Percentiles rank a stretch among this genome's conserved stretches.
phyloP scores from a whole-genome alignment of 495 filamentous ascomycete species.

The Tuber melanosporum region DNA sequence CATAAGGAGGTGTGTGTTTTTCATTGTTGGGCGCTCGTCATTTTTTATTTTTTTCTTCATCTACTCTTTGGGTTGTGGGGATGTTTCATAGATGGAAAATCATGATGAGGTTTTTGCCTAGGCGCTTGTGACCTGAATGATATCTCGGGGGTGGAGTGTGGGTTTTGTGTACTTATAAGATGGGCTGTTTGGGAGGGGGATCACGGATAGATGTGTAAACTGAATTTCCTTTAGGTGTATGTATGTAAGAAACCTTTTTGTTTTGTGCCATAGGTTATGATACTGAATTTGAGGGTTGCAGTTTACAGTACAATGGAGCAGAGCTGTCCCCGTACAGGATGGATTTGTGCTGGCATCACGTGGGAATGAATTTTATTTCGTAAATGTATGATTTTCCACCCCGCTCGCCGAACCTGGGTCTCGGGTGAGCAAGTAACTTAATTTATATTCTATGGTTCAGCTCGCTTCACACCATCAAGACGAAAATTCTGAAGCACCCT shows the following conservation, averaged over 20 bases:
- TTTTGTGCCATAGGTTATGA: neutral
- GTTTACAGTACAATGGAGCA: neutral
- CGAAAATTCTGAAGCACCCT: neutral
- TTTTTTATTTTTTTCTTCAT: neutral
- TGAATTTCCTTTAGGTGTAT: neutral
- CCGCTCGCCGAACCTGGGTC: neutral
- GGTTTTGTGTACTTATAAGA: neutral
- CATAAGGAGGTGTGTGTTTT: neutral
- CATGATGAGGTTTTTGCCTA: neutral
- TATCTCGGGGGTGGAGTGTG: neutral
- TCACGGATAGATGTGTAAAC: neutral
- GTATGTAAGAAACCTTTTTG: neutral
- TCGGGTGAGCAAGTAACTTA: neutral
- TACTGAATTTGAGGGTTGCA: neutral
- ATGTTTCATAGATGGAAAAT: conserved; percentile 3
- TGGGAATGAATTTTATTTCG: neutral
- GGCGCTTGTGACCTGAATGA: neutral
- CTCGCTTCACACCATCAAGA: neutral
- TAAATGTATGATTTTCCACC: neutral
- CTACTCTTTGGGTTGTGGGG: neutral
- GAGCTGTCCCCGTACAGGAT: neutral
- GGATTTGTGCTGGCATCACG: neutral
- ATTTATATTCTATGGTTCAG: neutral
- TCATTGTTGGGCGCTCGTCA: conserved; percentile 2
- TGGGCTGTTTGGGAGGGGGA: neutral